A percentile compares a stretch with the other conserved stretches of the same genome.
These are phyloP conservation scores for Eucalyptus coolabah DNA, from an alignment of 345 rosid genomes.

Conservation along the genomic window DNA sequence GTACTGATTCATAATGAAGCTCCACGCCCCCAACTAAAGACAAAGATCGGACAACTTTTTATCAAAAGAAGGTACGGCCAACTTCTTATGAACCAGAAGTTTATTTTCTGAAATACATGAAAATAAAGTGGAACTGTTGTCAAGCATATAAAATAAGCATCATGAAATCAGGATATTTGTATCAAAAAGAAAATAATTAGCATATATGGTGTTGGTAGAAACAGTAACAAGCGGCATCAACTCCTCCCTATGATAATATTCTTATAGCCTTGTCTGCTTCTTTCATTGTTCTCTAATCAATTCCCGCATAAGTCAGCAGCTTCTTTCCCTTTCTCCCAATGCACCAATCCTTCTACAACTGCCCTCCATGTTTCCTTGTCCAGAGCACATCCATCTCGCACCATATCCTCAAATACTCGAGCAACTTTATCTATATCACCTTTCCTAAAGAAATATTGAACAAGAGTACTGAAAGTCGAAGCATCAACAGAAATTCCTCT, in stretches of 20 bases:
- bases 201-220: neutral
- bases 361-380: constrained; percentile 40
- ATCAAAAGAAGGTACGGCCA: neutral
- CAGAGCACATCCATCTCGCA: constrained; percentile 55
- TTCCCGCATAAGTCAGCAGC: neutral
- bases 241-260: neutral
- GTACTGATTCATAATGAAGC: neutral
- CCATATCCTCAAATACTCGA: constrained; percentile 56
- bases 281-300: neutral
- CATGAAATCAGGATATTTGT: neutral
- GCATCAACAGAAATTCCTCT: constrained; percentile 55
- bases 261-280: neutral
- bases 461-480: constrained; percentile 23
- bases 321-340: neutral
- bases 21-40: neutral
- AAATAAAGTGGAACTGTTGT: neutral
- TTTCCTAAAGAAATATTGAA: constrained; percentile 40
- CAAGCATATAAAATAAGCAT: neutral
- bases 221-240: neutral
- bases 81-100: neutral
- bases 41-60: neutral
- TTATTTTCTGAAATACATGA: neutral
- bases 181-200: neutral
- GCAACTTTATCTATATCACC: constrained; percentile 51
- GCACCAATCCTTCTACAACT: constrained; percentile 33